Base-by-base conservation (phyloP, 75 land plant species). In the Pseudotsuga menziesii region DNA sequence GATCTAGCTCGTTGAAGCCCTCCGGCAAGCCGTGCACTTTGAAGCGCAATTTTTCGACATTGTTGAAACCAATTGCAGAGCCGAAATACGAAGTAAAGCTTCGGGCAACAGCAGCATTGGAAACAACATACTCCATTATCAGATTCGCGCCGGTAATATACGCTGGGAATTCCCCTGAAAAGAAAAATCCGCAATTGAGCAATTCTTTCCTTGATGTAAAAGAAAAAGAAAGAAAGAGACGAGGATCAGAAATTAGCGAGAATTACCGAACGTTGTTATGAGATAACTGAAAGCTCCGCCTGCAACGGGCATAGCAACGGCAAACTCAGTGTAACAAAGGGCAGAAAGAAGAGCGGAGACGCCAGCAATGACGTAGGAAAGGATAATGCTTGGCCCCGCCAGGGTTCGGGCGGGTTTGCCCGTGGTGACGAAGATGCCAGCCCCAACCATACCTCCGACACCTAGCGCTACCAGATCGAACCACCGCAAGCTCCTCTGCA, bases 241-340 rank as follows among this genome's bases (percentile, higher is more conserved):
- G 41, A 72, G 60, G 56, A 48, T 11, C 74, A 35, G 36, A 29
- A 63, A 35, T 23, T 48, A 63, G n/a, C 44, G 19, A 25, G 36
- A 57, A 75, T 44, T 75, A 90, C 95, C 98, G 67, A 95, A 95
- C 14, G 98, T 91, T 70, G 90, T 86, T 56, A 92, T 81, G 48
- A 96, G 91, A 83, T 93, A 96, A 82, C 89, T 89, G 82, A 96
- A 96, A 25, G 98, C 97, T 39, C 98, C 98, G 55, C 99, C 99
- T 19, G 99, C 99, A 23, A 89, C 92, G 35, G 99, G 99, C 83
- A 96, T 78, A 76, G 90, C 91, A 66, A 94, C 97, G 77, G 99
- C 99, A 82, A 96, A 96, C 83, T 96, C 99, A 27, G 98, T 90
- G 85, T 96, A 96, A 86, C 97, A 94, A 81, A 94, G 84, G 41